A percentile compares a stretch with the other conserved stretches of the same genome.
Evolutionary conservation across 129 eudicot genomes (phyloP).

Genomic region (Helianthus tuberosus): DNA sequence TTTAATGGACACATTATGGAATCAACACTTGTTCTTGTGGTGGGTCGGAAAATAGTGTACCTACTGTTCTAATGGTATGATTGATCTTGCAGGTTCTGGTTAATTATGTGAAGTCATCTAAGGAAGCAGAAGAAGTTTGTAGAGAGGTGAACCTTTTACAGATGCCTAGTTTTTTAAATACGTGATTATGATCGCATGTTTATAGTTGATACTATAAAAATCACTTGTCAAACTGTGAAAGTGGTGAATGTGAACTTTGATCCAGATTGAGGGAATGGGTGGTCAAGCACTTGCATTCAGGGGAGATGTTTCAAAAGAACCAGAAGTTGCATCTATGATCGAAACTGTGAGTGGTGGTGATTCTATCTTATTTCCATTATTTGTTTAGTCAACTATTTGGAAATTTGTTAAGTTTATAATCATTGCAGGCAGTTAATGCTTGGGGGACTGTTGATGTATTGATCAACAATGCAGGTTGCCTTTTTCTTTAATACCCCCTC

Average conservation of each 20-base stretch:
- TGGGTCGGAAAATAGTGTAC: not conserved
- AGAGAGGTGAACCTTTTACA: slow-evolving; percentile 39
- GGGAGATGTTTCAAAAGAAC: slow-evolving; percentile 74
- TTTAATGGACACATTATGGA: not conserved
- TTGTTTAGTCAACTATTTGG: not conserved
- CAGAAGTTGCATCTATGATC: slow-evolving; percentile 64
- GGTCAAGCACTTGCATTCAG: slow-evolving; percentile 62
- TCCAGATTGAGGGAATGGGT: slow-evolving; percentile 59
- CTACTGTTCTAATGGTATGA: not conserved
- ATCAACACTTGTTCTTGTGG: not conserved
- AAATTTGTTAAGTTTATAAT: slow-evolving; percentile 1
- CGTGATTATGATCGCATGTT: not conserved
- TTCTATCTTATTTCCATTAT: not conserved
- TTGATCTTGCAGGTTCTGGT: slow-evolving; percentile 53
- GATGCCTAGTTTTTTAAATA: not conserved
- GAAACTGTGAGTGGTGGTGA: slow-evolving; percentile 50
- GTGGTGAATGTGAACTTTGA: not conserved
- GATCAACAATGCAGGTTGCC: slow-evolving; percentile 68
- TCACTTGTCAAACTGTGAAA: not conserved
- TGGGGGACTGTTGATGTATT: slow-evolving; percentile 78
- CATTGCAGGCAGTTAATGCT: slow-evolving; percentile 63
- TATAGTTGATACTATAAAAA: not conserved
- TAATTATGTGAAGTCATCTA: slow-evolving; percentile 58
- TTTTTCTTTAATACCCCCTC: not conserved
- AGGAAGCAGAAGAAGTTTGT: slow-evolving; percentile 68